A percentile compares a stretch with the other conserved stretches of the same genome.
phyloP scores from a whole-genome alignment of 2,329 filamentous ascomycete genomes.

The Exophiala xenobiotica region DNA sequence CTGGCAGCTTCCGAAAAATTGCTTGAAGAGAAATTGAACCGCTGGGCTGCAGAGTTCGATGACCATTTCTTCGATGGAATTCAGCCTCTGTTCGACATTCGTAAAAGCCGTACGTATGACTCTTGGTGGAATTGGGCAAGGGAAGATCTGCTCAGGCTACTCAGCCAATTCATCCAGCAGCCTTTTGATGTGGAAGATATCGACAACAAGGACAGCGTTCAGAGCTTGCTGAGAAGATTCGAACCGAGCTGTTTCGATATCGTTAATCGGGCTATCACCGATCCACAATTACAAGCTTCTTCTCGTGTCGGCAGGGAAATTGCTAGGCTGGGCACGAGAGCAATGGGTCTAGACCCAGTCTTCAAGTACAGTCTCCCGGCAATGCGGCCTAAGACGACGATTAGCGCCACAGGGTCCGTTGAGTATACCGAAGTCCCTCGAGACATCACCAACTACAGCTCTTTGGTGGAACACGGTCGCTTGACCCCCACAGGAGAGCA shows the following conservation, averaged over 20 bases:
- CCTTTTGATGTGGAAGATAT: not conserved
- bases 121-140: conserved; percentile 41
- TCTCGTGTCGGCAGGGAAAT: not conserved
- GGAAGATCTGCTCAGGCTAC: conserved; percentile 30
- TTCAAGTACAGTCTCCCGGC: not conserved
- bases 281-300: not conserved
- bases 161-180: conserved; percentile 1
- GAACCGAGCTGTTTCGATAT: conserved; percentile 1
- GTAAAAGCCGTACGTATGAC: conserved; percentile 34
- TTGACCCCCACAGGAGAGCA: not conserved
- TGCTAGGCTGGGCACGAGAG: not conserved
- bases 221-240: not conserved
- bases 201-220: not conserved
- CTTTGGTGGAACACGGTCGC: conserved; percentile 4
- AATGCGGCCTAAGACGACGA: not conserved
- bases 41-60: conserved; percentile 35
- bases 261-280: not conserved
- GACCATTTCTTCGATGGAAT: conserved; percentile 35
- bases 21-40: conserved; percentile 29
- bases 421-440: conserved; percentile 2
- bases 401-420: not conserved
- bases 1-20: conserved; percentile 2
- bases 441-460: not conserved
- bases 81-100: conserved; percentile 33
- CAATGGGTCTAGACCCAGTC: conserved; percentile 1